Evolutionary conservation across 2,329 filamentous ascomycete species (phyloP).

Genomic region (Nemania bipapillata): DNA sequence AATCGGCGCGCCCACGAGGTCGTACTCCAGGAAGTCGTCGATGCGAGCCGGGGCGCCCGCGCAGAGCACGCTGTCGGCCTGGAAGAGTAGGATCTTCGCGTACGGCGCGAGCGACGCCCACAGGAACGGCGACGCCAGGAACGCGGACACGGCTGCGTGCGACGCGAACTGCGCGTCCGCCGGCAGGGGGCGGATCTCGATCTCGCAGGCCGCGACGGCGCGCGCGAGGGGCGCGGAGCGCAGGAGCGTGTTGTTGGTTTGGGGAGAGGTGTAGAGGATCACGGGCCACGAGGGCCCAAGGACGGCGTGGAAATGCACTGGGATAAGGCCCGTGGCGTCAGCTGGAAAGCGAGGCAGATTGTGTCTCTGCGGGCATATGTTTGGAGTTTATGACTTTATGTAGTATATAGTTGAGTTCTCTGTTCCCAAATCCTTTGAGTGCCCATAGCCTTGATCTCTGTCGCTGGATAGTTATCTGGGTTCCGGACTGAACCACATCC

Average conservation of each 20-base stretch:
- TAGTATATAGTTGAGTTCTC: no score
- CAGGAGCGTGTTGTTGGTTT: slow-evolving; percentile 40
- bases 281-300: slow-evolving; percentile 59
- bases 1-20: slow-evolving; percentile 53
- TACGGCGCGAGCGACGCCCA: slow-evolving; percentile 54
- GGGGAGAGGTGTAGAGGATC: slow-evolving; percentile 56
- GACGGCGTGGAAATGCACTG: slow-evolving; percentile 53
- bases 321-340: not conserved
- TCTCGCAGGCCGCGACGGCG: slow-evolving; percentile 49
- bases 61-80: slow-evolving; percentile 55
- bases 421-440: no score
- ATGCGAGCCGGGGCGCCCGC: slow-evolving; percentile 44
- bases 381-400: no score
- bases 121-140: slow-evolving; percentile 53
- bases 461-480: not conserved
- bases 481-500: not conserved
- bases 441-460: not conserved
- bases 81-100: slow-evolving; percentile 54
- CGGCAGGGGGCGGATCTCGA: slow-evolving; percentile 55
- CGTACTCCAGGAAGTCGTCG: slow-evolving; percentile 54
- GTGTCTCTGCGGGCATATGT: not conserved
- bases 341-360: not conserved
- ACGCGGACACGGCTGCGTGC: slow-evolving; percentile 52
- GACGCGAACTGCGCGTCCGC: slow-evolving; percentile 49
- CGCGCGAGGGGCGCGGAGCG: slow-evolving; percentile 53